Percentiles rank a stretch among this genome's conserved stretches.
phyloP scores from a whole-genome alignment of 2,329 filamentous ascomycete genomes.

The Paraphoma chrysanthemicola region DNA sequence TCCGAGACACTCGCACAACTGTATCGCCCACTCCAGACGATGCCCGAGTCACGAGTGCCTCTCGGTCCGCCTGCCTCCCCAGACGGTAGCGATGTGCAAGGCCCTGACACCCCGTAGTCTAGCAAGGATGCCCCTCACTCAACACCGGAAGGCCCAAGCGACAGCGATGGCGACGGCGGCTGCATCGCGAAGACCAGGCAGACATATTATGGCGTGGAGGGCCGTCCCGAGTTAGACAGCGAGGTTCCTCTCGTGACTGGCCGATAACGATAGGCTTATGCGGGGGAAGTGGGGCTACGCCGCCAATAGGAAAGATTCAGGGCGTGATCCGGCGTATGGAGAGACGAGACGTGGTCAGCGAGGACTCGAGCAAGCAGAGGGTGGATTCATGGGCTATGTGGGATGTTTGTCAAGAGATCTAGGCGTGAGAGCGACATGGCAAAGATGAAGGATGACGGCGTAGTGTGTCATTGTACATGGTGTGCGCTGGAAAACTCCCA shows the following conservation, averaged over 20 bases:
- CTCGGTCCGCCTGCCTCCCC: neutral
- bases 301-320: constrained; percentile 7
- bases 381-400: neutral
- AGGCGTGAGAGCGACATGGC: neutral
- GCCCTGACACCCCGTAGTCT: neutral
- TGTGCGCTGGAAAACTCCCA: constrained; percentile 25
- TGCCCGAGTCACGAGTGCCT: constrained; percentile 7
- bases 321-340: neutral
- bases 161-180: neutral
- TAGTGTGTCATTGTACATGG: constrained; percentile 1
- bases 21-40: neutral
- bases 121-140: neutral
- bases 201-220: neutral
- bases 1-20: constrained; percentile 8
- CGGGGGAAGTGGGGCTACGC: constrained; percentile 33
- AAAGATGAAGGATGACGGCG: neutral
- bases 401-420: neutral
- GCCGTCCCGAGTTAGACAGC: constrained; percentile 32
- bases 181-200: neutral
- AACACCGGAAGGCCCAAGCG: neutral
- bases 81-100: neutral
- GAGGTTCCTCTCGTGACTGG: constrained; percentile 26
- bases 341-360: constrained; percentile 26
- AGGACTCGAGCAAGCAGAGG: neutral
- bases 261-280: constrained; percentile 32